phyloP scores from a whole-genome alignment of 345 rosid genomes.

The Dipteronia sinensis region DNA sequence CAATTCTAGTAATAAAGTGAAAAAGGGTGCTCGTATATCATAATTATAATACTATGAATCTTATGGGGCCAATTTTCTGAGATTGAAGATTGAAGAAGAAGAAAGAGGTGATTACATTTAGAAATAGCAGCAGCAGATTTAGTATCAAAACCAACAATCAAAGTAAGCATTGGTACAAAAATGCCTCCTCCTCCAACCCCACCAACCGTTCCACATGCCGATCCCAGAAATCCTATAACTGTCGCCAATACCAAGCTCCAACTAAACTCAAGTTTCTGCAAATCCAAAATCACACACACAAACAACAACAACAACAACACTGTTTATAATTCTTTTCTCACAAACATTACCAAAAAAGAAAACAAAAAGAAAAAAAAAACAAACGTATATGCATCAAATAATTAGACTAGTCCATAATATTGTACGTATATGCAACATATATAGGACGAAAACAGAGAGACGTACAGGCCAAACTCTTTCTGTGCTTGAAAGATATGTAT shows the following conservation, averaged over 20 bases:
- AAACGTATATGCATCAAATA: neutral
- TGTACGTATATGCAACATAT: neutral
- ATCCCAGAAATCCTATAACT: constrained; percentile 81
- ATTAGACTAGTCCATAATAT: neutral
- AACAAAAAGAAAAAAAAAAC: too few relatives aligned
- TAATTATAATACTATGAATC: neutral
- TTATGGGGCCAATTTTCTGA: neutral
- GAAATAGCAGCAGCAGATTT: constrained; percentile 98
- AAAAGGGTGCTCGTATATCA: too few relatives aligned
- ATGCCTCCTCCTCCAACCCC: constrained; percentile 99
- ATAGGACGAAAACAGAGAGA: neutral
- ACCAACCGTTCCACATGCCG: constrained; percentile 94
- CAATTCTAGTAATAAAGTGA: too few relatives aligned
- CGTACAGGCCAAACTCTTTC: constrained; percentile 83
- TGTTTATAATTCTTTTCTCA: too few relatives aligned
- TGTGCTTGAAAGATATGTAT: constrained; percentile 11
- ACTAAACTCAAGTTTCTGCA: constrained; percentile 63
- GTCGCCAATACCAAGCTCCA: constrained; percentile 77
- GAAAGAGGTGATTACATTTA: constrained; percentile 52
- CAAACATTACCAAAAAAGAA: too few relatives aligned
- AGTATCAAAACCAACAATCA: constrained; percentile 85
- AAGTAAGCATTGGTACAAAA: constrained; percentile 94
- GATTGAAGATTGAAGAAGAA: neutral
- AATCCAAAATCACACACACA: constrained; percentile 3
- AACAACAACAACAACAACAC: neutral